phyloP scores from a whole-genome alignment of 306 rosid species.

The Cajanus cajan region DNA sequence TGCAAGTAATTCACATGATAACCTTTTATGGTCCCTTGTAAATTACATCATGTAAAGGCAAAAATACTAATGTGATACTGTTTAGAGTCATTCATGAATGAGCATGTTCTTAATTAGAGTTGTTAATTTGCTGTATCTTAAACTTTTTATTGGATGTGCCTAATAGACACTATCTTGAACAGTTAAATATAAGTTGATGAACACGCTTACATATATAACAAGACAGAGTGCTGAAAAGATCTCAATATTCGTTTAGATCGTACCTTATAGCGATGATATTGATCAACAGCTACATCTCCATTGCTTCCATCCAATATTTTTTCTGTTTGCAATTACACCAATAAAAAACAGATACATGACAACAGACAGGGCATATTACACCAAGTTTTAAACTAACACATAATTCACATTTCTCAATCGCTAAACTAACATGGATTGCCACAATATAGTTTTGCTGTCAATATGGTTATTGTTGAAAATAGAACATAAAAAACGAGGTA shows the following conservation, averaged over 20 bases:
- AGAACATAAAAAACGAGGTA: too few species aligned
- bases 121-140: not conserved
- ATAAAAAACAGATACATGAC: not conserved
- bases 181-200: too few species aligned
- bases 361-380: not conserved
- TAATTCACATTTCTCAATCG: not conserved
- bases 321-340: conserved; percentile 33
- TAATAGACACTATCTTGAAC: not conserved
- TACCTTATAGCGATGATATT: conserved; percentile 57
- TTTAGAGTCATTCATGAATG: not conserved
- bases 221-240: not conserved
- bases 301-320: conserved; percentile 40
- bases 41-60: not conserved
- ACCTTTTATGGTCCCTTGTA: not conserved
- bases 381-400: not conserved
- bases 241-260: not conserved
- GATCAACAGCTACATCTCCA: conserved; percentile 54
- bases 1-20: not conserved
- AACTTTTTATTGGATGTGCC: not conserved
- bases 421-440: not conserved
- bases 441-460: too few species aligned
- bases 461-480: too few species aligned
- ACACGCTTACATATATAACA: too few species aligned
- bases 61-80: not conserved
- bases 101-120: not conserved